Base-by-base conservation (phyloP, 164 flowering plant genomes). In the Amborella trichopoda region DNA sequence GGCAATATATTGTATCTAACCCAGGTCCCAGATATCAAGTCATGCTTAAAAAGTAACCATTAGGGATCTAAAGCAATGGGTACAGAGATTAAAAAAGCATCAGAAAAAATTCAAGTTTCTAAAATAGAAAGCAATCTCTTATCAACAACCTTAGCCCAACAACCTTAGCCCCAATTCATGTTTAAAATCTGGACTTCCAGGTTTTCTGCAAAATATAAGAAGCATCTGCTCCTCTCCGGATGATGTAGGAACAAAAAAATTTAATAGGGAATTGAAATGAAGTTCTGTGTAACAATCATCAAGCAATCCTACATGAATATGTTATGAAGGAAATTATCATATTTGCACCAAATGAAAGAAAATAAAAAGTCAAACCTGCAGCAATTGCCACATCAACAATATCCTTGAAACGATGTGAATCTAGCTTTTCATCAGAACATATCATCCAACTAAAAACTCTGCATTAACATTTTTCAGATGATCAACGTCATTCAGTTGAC, bases 391-490 rank as follows among this genome's bases (percentile, higher is more conserved):
- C 89, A 36, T 93, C 88, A 28, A 93, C 68, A 19, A 88, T 80
- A 64, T 84, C 96, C 76, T 75, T 93, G 75, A 84, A 93, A 16
- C 96, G 74, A 65, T 93, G 99, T 36, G 96, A 84, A 67, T 93
- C 99, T 55, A 93, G 75, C 70, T 68, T 82, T 36, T 82, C 58
- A 54, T 93, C 95, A 4, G 99, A 93, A 64, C 99, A 93, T 20
- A 93, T 68, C 99, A 93, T 82, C 41, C 84, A 78, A 55, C 96
- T 80, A 58, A 93, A 93, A 36, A 93, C 81, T 79, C 99, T 93
- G 72, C 17, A 34, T 32, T 10, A 1, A 42, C 5, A 39, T 38
- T 39, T 25, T 5, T 33, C 23, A 26, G 4, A 39, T 45, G 52
- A 50, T 14, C 16, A 55, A 6, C 27, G 16, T 32, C n/a, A 32